Conservation (phyloP, 805 yeast genomes). For the Ogataea nonfermentans region DNA sequence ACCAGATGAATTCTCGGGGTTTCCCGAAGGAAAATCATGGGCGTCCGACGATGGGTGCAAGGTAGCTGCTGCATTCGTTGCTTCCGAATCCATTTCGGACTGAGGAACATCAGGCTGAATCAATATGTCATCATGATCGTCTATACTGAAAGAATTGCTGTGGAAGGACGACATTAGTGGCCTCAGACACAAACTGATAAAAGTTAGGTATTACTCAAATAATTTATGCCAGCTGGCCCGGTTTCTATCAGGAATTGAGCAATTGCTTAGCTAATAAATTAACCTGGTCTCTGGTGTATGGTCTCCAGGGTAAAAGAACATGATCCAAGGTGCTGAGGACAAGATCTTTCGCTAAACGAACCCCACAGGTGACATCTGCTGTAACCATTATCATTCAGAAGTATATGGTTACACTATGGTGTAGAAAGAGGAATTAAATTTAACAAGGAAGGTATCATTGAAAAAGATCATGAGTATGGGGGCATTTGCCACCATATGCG, state of each 20-base stretch:
- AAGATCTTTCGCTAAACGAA: too few relatives aligned
- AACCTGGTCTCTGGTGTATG: constrained; percentile 35
- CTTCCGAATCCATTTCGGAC: constrained; percentile 3
- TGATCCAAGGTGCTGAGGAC: too few relatives aligned
- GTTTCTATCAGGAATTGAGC: constrained; percentile 4
- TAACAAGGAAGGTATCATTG: too few relatives aligned
- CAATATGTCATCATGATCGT: constrained; percentile 34
- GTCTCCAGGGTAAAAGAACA: too few relatives aligned
- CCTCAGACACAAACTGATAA: neutral
- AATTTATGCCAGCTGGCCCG: neutral
- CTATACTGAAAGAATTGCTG: constrained; percentile 24
- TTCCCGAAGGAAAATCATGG: neutral
- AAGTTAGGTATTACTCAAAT: too few relatives aligned
- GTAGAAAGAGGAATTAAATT: too few relatives aligned
- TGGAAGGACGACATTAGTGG: constrained; percentile 13
- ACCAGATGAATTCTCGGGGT: neutral
- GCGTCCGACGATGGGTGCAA: neutral
- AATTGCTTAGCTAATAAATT: neutral
- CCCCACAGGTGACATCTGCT: too few relatives aligned
- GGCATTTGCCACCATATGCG: too few relatives aligned
- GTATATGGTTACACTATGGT: too few relatives aligned
- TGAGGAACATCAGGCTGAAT: constrained; percentile 33
- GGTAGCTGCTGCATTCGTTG: constrained; percentile 4
- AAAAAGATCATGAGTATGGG: too few relatives aligned
- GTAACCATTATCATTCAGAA: too few relatives aligned